Base-by-base conservation (phyloP, 176 grass and related monocot genomes). In the Panicum miliaceum region DNA sequence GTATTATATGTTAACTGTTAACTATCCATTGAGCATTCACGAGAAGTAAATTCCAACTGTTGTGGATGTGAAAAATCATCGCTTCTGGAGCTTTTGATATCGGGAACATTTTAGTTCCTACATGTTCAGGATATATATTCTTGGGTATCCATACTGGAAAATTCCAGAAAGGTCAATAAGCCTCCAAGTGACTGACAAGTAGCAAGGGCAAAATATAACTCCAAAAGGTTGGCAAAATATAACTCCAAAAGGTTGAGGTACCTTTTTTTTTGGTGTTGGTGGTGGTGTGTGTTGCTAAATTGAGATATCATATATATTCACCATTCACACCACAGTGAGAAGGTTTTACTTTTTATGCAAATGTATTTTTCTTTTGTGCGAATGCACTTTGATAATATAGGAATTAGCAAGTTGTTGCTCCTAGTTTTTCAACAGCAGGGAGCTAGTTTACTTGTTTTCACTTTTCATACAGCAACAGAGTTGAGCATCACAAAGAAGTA, bases 351-450 rank as follows among this genome's bases (percentile, higher is more conserved):
- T 63, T 27, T 63, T 8, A 63, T 25, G 18, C 47, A 75, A 36
- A 34, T 32, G 16, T 29, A 34, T 2, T 81, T 76, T 70, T 82
- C 10, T 26, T 72, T 82, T 80, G 46, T 40, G n/a, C 41, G 62
- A 61, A 45, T 63, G 2, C 32, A 59, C 37, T 76, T 45, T 53
- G 52, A 61, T 35, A 70, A 69, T 70, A 75, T 34, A 75, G 7
- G 19, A 42, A 58, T 81, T 75, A 20, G 6, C 34, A 11, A 56
- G 6, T 43, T 2, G 26, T 40, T 70, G 64, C 15, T 83, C 25
- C 16, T 27, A 26, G 34, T 63, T 63, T 71, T 71, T 62, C 8
- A 63, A 27, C 3, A 34, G 26, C 26, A 35, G 26, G 20, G 27
- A 3, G 43, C 41, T 68, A 63, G 37, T 10, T 60, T 40, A 66